Percentiles rank a stretch among this genome's conserved stretches.
These are phyloP conservation scores for Candida mesenterica DNA, from an alignment of 1,139 yeast genomes.

Conservation along the genomic window DNA sequence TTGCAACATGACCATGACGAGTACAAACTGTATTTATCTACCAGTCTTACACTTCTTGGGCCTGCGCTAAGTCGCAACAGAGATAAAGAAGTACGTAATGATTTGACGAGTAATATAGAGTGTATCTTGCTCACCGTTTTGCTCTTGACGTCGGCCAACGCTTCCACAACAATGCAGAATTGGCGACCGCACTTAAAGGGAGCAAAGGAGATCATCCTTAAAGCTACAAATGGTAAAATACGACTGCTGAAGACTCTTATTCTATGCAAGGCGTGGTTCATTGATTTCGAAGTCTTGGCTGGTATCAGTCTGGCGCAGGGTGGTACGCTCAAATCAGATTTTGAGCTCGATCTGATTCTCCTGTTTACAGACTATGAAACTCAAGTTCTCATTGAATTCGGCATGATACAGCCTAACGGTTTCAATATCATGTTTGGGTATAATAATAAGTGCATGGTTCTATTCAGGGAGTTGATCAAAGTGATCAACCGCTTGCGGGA, in stretches of 20 bases:
- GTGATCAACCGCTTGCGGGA: constrained; percentile 43
- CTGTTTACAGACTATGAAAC: constrained; percentile 46
- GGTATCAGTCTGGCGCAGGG: constrained; percentile 64
- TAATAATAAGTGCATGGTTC: constrained; percentile 49
- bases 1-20: constrained; percentile 59
- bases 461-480: constrained; percentile 56
- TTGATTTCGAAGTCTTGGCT: constrained; percentile 67
- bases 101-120: constrained; percentile 54
- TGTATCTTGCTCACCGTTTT: constrained; percentile 67
- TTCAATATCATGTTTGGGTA: constrained; percentile 65
- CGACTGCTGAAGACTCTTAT: constrained; percentile 43
- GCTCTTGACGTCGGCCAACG: constrained; percentile 67
- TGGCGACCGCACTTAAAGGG: constrained; percentile 81
- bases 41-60: constrained; percentile 56
- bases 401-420: constrained; percentile 44
- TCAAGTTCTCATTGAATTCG: constrained; percentile 34
- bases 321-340: constrained; percentile 59
- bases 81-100: constrained; percentile 26
- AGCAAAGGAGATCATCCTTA: constrained; percentile 65
- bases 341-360: constrained; percentile 50
- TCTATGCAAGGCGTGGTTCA: constrained; percentile 69
- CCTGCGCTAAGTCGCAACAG: constrained; percentile 36
- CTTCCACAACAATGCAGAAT: constrained; percentile 57
- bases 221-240: constrained; percentile 31
- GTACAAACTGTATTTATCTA: constrained; percentile 60